Evolutionary conservation across 1,139 yeast species (phyloP).

Genomic region (Magnusiomyces magnusii): DNA sequence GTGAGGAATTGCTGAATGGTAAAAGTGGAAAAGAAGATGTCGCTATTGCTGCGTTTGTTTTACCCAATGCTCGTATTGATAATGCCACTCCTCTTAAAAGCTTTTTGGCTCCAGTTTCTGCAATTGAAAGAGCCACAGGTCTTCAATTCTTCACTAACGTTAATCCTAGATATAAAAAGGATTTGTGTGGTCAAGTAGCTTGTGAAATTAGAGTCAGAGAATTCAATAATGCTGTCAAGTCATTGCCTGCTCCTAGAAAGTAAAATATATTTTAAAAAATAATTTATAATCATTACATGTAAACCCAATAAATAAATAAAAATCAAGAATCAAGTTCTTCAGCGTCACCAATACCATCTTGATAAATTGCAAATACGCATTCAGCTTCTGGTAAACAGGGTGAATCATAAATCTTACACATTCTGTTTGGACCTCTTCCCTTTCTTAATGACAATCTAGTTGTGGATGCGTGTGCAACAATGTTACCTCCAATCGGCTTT

Average conservation of each 20-base stretch:
- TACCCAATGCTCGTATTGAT: constrained; percentile 74
- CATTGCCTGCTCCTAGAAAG: constrained; percentile 4
- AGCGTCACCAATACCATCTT: constrained; percentile 97
- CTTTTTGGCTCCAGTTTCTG: constrained; percentile 85
- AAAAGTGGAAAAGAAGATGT: constrained; percentile 40
- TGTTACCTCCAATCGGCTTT: constrained; percentile 98
- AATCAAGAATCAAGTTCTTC: constrained; percentile 53
- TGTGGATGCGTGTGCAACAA: constrained; percentile 94
- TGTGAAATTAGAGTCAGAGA: constrained; percentile 84
- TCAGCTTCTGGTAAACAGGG: constrained; percentile 96
- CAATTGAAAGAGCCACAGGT: constrained; percentile 82
- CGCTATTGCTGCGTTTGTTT: constrained; percentile 84
- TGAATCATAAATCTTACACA: constrained; percentile 89
- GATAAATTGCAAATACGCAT: constrained; percentile 90
- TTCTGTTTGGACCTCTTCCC: constrained; percentile 87
- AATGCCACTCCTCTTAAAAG: constrained; percentile 62
- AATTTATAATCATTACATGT: not conserved
- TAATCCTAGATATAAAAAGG: constrained; percentile 51
- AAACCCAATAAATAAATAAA: not conserved
- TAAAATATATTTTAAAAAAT: not conserved
- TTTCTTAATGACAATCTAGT: constrained; percentile 84
- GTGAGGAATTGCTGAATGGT: constrained; percentile 48
- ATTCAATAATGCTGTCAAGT: constrained; percentile 44
- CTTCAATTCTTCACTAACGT: constrained; percentile 68
- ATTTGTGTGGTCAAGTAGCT: constrained; percentile 68